Evolutionary conservation across 116 monocot genomes (phyloP).

Genomic region (Cymodocea nodosa): DNA sequence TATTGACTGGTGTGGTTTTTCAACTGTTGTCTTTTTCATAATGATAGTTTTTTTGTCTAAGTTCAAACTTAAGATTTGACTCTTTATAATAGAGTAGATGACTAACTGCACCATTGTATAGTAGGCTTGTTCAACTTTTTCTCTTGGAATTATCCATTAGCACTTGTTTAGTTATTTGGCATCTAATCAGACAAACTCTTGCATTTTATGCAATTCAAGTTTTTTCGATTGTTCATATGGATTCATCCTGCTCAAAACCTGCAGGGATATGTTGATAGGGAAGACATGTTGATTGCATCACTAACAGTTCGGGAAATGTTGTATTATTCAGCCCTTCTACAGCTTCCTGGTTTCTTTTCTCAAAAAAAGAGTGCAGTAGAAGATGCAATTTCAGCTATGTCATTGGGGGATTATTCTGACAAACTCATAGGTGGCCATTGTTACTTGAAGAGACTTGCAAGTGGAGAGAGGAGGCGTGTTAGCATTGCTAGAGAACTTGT

Average conservation of each 20-base stretch:
- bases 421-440: constrained; percentile 87
- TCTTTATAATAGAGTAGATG: too few species aligned
- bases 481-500: constrained; percentile 94
- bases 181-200: too few species aligned
- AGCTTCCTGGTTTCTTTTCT: constrained; percentile 79
- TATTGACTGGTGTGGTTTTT: too few species aligned
- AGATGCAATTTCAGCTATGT: constrained; percentile 85
- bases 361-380: constrained; percentile 67
- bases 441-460: constrained; percentile 63
- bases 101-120: too few species aligned
- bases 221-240: background rate
- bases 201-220: too few species aligned
- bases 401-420: constrained; percentile 68
- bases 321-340: constrained; percentile 70
- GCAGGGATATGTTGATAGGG: constrained; percentile 83
- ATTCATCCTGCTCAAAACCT: background rate
- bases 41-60: too few species aligned
- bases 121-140: too few species aligned
- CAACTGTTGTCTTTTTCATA: too few species aligned
- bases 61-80: too few species aligned
- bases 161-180: too few species aligned
- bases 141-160: too few species aligned
- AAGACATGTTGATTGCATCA: constrained; percentile 70
- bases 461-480: constrained; percentile 74
- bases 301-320: constrained; percentile 89